Percentiles rank a stretch among this genome's conserved stretches.
Evolutionary conservation across 345 rosid species (phyloP).

Genomic region (Ceriops zippeliana): DNA sequence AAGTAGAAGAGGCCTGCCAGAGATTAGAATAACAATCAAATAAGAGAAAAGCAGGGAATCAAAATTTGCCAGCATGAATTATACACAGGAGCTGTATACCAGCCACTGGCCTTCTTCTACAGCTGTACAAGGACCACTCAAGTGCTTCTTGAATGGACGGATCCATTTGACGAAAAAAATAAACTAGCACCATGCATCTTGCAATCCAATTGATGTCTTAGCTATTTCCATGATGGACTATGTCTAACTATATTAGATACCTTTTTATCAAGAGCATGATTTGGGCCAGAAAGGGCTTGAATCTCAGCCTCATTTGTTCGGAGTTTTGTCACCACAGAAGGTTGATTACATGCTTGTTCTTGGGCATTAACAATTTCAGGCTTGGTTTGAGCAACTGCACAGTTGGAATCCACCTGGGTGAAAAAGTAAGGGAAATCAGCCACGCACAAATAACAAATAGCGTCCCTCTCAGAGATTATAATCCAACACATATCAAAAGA

Average conservation of each 20-base stretch:
- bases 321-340: slow-evolving; percentile 28
- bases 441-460: not conserved
- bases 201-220: not conserved
- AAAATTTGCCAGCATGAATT: not conserved
- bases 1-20: slow-evolving; percentile 55
- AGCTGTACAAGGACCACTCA: slow-evolving; percentile 45
- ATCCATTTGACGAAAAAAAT: not conserved
- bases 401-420: slow-evolving; percentile 44
- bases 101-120: slow-evolving; percentile 54
- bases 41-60: slow-evolving; percentile 14
- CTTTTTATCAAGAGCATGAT: slow-evolving; percentile 53
- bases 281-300: slow-evolving; percentile 49
- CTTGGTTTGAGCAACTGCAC: slow-evolving; percentile 35
- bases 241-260: slow-evolving; percentile 26
- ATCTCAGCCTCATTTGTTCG: slow-evolving; percentile 61
- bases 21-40: slow-evolving; percentile 11
- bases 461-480: not conserved
- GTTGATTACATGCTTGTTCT: slow-evolving; percentile 38
- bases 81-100: not conserved
- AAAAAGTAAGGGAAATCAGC: not conserved
- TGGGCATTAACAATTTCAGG: slow-evolving; percentile 35
- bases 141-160: slow-evolving; percentile 34
- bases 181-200: not conserved
- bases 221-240: not conserved
- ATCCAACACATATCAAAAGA: not conserved